Percentiles rank a stretch among this genome's conserved stretches.
Conservation (phyloP, 2,329 filamentous ascomycete genomes). For the Meredithiella fracta region DNA sequence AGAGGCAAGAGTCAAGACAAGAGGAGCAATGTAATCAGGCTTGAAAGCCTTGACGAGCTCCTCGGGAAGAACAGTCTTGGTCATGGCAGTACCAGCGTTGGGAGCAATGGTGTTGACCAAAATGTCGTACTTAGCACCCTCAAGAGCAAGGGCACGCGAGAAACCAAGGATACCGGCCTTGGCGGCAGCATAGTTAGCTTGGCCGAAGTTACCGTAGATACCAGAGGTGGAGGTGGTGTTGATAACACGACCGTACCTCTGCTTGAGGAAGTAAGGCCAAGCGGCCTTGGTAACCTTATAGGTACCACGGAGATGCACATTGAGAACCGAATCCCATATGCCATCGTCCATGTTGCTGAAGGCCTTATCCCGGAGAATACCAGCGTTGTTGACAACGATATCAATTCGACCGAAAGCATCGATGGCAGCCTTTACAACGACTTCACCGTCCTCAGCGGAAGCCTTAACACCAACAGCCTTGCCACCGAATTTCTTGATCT, state of each 20-base stretch:
- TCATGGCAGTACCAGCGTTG: slow-evolving; percentile 93
- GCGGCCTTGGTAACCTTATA: slow-evolving; percentile 96
- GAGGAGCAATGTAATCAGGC: slow-evolving; percentile 90
- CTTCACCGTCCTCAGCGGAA: slow-evolving; percentile 81
- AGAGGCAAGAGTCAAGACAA: slow-evolving; percentile 69
- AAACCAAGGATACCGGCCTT: slow-evolving; percentile 91
- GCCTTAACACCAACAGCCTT: slow-evolving; percentile 87
- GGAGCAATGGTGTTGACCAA: slow-evolving; percentile 95
- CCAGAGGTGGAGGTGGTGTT: slow-evolving; percentile 96
- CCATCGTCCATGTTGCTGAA: slow-evolving; percentile 95
- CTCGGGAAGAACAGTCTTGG: slow-evolving; percentile 80
- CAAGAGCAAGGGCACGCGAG: slow-evolving; percentile 78
- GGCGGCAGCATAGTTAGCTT: slow-evolving; percentile 90
- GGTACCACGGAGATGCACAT: slow-evolving; percentile 83
- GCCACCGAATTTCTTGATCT: slow-evolving; percentile 80
- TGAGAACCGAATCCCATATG: slow-evolving; percentile 81
- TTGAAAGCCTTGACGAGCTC: slow-evolving; percentile 98
- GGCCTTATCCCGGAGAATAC: slow-evolving; percentile 93
- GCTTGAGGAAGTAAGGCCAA: slow-evolving; percentile 94
- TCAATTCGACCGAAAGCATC: slow-evolving; percentile 88
- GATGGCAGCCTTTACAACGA: slow-evolving; percentile 81
- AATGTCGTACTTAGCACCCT: slow-evolving; percentile 96
- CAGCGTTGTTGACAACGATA: slow-evolving; percentile 93
- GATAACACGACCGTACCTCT: slow-evolving; percentile 92
- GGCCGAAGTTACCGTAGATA: slow-evolving; percentile 98